A percentile compares a stretch with the other conserved stretches of the same genome.
These are phyloP conservation scores for Skeletonema costatum DNA, from an alignment of 108 stramenopile species.

Conservation along the genomic window DNA sequence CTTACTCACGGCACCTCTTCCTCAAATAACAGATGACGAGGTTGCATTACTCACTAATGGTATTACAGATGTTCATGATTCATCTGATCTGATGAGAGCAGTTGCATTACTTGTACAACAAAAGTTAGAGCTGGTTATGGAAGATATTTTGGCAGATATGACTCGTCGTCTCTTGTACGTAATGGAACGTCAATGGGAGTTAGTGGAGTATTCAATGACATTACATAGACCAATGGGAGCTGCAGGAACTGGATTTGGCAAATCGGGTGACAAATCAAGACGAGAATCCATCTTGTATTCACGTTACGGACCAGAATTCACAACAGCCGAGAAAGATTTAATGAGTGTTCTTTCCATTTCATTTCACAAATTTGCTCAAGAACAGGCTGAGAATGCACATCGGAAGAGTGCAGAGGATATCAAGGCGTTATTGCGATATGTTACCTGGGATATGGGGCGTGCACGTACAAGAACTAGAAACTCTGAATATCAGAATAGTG, in stretches of 20 bases:
- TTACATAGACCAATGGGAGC: constrained; percentile 28
- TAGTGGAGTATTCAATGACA: constrained; percentile 31
- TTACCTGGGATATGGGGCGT: constrained; percentile 39
- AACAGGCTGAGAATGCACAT: constrained; percentile 14
- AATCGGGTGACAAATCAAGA: constrained; percentile 15
- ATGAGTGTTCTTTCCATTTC: neutral
- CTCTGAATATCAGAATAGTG: neutral
- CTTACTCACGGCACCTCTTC: constrained; percentile 8
- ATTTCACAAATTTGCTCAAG: constrained; percentile 29
- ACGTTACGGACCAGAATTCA: constrained; percentile 14
- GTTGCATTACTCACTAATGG: constrained; percentile 29
- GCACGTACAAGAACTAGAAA: constrained; percentile 7
- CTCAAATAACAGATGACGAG: constrained; percentile 21
- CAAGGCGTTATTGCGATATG: constrained; percentile 18
- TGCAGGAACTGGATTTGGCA: constrained; percentile 1
- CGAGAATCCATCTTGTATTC: neutral
- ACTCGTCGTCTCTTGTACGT: constrained; percentile 25
- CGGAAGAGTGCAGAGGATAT: constrained; percentile 22
- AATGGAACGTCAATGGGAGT: constrained; percentile 28
- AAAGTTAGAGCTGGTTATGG: constrained; percentile 35
- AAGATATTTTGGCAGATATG: constrained; percentile 31
- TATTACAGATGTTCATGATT: constrained; percentile 33
- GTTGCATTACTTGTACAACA: constrained; percentile 25
- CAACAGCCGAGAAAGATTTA: constrained; percentile 12
- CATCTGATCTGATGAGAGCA: constrained; percentile 21